Percentiles rank a stretch among this genome's conserved stretches.
Conservation (phyloP, 129 eudicot species). For the Silybum marianum region DNA sequence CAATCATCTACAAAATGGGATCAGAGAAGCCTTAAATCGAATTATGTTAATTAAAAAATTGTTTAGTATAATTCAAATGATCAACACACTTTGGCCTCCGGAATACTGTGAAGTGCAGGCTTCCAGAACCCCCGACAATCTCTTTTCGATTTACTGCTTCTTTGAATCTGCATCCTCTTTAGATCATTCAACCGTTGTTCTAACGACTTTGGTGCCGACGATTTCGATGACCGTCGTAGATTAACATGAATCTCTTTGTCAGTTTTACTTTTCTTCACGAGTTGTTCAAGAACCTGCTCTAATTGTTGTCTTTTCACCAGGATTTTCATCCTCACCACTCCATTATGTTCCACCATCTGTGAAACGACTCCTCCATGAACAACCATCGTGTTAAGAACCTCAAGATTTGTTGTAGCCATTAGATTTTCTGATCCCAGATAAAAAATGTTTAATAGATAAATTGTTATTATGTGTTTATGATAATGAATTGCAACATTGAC, state of each 20-base stretch:
- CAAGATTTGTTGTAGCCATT: slow-evolving; percentile 24
- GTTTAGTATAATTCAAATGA: not conserved
- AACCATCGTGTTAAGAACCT: not conserved
- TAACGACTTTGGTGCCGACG: slow-evolving; percentile 6
- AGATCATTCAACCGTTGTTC: slow-evolving; percentile 27
- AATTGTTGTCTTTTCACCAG: slow-evolving; percentile 29
- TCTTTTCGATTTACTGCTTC: not conserved
- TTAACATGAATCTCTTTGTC: not conserved
- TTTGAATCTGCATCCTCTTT: slow-evolving; percentile 17
- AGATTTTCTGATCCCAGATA: not conserved
- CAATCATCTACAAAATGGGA: not conserved
- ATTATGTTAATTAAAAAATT: not conserved
- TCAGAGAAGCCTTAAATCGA: not conserved
- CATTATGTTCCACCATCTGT: slow-evolving; percentile 16
- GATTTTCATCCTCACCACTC: slow-evolving; percentile 35
- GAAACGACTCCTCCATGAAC: slow-evolving; percentile 27
- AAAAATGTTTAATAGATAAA: not conserved
- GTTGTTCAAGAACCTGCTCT: slow-evolving; percentile 36
- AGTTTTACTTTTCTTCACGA: not conserved
- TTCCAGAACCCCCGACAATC: slow-evolving; percentile 21
- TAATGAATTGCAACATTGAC: not conserved
- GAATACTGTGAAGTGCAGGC: slow-evolving; percentile 36
- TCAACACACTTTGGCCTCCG: slow-evolving; percentile 9
- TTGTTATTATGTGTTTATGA: not conserved
- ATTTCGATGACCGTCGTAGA: not conserved